These are phyloP conservation scores for Fusarium luffae DNA, from an alignment of 2,329 filamentous ascomycete species.

Conservation along the genomic window DNA sequence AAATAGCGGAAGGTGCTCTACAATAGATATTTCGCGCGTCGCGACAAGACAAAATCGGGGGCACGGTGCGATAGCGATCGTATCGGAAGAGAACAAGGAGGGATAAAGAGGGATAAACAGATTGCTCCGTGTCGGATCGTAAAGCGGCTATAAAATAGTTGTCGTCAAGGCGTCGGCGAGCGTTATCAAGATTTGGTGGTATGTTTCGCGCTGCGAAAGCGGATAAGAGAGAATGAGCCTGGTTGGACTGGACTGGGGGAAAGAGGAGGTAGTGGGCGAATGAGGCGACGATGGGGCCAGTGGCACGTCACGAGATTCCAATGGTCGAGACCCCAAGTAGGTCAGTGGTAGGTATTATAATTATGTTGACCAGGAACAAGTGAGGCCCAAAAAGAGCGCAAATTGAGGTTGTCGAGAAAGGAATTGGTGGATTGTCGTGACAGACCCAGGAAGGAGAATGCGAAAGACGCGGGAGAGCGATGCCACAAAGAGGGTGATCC, in stretches of 20 bases:
- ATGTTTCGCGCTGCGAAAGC: conserved; percentile 45
- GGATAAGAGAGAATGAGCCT: conserved; percentile 38
- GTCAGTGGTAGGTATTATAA: conserved; percentile 20
- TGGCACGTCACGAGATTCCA: conserved; percentile 45
- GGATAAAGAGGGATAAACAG: conserved; percentile 2
- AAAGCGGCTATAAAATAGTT: conserved; percentile 28
- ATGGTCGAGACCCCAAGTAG: conserved; percentile 35
- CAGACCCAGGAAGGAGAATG: conserved; percentile 42
- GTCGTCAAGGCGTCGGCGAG: conserved; percentile 47
- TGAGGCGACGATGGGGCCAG: conserved; percentile 45
- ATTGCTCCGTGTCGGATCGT: conserved; percentile 28
- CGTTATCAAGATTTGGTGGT: conserved; percentile 35
- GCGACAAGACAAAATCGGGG: conserved; percentile 42
- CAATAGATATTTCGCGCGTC: conserved; percentile 45
- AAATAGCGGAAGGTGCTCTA: conserved; percentile 29
- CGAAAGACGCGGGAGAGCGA: conserved; percentile 43
- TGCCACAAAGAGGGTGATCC: conserved; percentile 40
- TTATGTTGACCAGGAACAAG: conserved; percentile 28
- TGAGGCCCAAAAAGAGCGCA: conserved; percentile 39
- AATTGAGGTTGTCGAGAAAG: conserved; percentile 32
- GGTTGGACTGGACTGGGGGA: conserved; percentile 22
- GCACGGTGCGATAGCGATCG: conserved; percentile 40
- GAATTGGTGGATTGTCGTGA: conserved; percentile 39
- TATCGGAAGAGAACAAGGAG: conserved; percentile 27
- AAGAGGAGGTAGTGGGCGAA: conserved; percentile 38